phyloP scores from a whole-genome alignment of 331 rosid species.

The Dryas integrifolia region DNA sequence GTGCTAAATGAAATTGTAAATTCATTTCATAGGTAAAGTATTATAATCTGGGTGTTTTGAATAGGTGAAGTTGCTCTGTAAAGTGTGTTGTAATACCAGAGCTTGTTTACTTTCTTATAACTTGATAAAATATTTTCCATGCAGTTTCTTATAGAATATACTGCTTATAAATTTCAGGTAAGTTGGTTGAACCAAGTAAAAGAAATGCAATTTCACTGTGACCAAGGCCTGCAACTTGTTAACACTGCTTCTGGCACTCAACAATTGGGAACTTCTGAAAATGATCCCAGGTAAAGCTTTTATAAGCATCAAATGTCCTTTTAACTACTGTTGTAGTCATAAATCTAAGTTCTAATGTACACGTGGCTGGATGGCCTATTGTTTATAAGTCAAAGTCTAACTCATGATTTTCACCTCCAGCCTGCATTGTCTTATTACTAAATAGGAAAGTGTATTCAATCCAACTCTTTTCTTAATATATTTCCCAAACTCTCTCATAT shows the following conservation, averaged over 20 bases:
- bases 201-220: slow-evolving; percentile 80
- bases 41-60: background rate
- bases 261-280: slow-evolving; percentile 52
- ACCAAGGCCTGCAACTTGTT: slow-evolving; percentile 64
- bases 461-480: background rate
- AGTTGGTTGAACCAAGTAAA: slow-evolving; percentile 86
- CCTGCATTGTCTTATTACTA: background rate
- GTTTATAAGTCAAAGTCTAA: background rate
- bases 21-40: background rate
- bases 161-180: slow-evolving; percentile 56
- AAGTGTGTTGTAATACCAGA: background rate
- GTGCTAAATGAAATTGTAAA: slow-evolving; percentile 25
- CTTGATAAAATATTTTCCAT: background rate
- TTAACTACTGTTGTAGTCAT: background rate
- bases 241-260: slow-evolving; percentile 40
- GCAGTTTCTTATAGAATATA: slow-evolving; percentile 1
- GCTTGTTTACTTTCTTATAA: background rate
- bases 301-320: slow-evolving; percentile 8
- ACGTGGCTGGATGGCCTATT: background rate
- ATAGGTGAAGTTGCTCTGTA: background rate
- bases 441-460: background rate
- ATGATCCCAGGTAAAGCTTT: slow-evolving; percentile 51
- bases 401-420: background rate
- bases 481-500: too few species aligned
- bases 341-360: background rate